Percentiles rank a stretch among this genome's conserved stretches.
Conservation (phyloP, 1,139 yeast species). For the Meyerozyma elateridarum region DNA sequence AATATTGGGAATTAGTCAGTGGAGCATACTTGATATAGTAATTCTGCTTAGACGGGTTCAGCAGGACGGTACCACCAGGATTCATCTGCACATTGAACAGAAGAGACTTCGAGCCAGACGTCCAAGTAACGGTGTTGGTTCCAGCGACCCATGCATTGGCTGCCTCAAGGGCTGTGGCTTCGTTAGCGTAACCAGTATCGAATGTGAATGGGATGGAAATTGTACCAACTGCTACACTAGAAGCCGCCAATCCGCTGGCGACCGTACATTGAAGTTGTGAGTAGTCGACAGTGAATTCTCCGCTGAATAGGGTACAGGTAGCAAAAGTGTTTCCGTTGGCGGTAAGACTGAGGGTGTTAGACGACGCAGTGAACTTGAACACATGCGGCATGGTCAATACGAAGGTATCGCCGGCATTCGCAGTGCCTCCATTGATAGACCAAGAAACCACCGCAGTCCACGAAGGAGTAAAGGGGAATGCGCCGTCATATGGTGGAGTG, state of each 20-base stretch:
- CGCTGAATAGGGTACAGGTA: constrained; percentile 21
- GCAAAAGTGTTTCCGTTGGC: constrained; percentile 21
- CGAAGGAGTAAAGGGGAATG: constrained; percentile 16
- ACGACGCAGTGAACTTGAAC: constrained; percentile 22
- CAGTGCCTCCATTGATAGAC: constrained; percentile 18
- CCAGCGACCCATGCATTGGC: constrained; percentile 4
- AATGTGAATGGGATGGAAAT: constrained; percentile 6
- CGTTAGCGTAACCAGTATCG: constrained; percentile 5
- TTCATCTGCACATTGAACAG: constrained; percentile 29
- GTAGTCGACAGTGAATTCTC: constrained; percentile 20
- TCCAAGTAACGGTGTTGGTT: constrained; percentile 8
- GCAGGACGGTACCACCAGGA: constrained; percentile 11
- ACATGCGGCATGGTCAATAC: constrained; percentile 27
- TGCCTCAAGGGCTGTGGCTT: not conserved
- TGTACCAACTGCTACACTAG: constrained; percentile 11
- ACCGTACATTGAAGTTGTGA: constrained; percentile 25
- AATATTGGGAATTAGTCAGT: not conserved
- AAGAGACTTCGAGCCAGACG: constrained; percentile 31
- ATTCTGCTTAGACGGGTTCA: constrained; percentile 3
- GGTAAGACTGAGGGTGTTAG: constrained; percentile 13
- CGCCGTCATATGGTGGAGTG: too few species aligned
- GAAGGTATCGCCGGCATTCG: constrained; percentile 29
- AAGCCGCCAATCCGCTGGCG: constrained; percentile 10
- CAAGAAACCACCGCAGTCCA: constrained; percentile 26
- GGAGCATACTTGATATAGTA: constrained; percentile 7